These are phyloP conservation scores for Curvularia verruculosa DNA, from an alignment of 2,329 filamentous ascomycete genomes.

Conservation along the genomic window DNA sequence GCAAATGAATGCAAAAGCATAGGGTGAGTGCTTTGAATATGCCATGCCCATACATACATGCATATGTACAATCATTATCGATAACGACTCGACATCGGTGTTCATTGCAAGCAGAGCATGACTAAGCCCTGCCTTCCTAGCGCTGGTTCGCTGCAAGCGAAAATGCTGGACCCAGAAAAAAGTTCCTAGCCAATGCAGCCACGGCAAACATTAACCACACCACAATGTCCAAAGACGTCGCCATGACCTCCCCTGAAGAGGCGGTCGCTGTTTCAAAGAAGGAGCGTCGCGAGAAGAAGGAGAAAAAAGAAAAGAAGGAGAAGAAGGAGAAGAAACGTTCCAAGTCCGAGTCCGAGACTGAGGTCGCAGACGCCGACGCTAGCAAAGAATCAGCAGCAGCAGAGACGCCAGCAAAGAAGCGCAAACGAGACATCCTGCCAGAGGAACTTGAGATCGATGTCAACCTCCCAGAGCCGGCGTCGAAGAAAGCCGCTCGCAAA, in stretches of 20 bases:
- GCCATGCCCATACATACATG: too few relatives aligned
- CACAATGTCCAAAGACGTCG: constrained; percentile 21
- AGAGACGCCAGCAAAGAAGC: constrained; percentile 49
- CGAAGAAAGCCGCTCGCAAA: constrained; percentile 88
- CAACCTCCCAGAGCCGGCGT: constrained; percentile 86
- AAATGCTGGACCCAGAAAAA: constrained; percentile 27
- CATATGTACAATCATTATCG: background rate
- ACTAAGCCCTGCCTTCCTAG: constrained; percentile 21
- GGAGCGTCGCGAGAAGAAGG: constrained; percentile 35
- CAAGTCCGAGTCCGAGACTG: constrained; percentile 25
- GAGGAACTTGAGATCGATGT: constrained; percentile 85
- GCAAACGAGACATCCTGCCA: constrained; percentile 64
- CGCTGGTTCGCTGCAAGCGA: constrained; percentile 15
- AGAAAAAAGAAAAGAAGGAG: constrained; percentile 37
- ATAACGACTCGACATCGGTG: background rate
- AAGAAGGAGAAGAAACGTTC: constrained; percentile 34
- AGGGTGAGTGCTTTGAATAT: background rate
- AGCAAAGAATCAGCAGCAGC: constrained; percentile 18
- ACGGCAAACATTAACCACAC: constrained; percentile 1
- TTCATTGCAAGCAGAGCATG: constrained; percentile 3
- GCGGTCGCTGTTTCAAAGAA: constrained; percentile 22
- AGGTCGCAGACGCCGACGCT: constrained; percentile 16
- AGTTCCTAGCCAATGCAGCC: constrained; percentile 13
- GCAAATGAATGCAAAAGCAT: background rate
- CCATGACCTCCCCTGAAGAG: constrained; percentile 18